These are phyloP conservation scores for Cladosporium sp. DNA, from an alignment of 2,329 filamentous ascomycete species.

Conservation along the genomic window DNA sequence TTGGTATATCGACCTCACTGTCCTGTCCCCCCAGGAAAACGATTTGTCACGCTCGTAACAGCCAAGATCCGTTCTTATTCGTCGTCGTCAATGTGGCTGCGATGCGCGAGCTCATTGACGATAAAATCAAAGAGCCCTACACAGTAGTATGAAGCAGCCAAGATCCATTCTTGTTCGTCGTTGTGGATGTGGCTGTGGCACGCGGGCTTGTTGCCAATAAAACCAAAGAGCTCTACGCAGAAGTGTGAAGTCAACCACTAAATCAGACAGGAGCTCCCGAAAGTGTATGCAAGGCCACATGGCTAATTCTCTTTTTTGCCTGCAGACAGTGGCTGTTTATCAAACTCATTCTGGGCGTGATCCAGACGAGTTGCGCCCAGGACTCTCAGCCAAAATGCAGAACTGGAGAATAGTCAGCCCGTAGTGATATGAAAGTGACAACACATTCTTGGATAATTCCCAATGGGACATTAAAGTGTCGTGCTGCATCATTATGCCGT, in stretches of 20 bases:
- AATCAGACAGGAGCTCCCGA: not conserved
- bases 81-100: slow-evolving; percentile 6
- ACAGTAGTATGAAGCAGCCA: not conserved
- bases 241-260: not conserved
- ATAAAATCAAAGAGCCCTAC: not conserved
- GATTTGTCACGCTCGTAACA: slow-evolving; percentile 2
- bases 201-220: too few species aligned
- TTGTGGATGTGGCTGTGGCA: too few species aligned
- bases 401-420: not conserved
- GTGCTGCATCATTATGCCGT: not conserved
- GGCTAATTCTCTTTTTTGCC: not conserved
- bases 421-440: not conserved
- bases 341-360: not conserved
- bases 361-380: not conserved
- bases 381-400: not conserved
- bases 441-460: not conserved
- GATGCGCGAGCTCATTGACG: slow-evolving; percentile 1
- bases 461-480: not conserved
- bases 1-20: not conserved
- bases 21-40: not conserved
- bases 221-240: too few species aligned
- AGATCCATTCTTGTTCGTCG: too few species aligned
- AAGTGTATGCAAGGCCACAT: slow-evolving; percentile 13
- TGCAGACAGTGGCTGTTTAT: not conserved
- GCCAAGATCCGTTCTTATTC: slow-evolving; percentile 8